Evolutionary conservation across 1,284 basidiomycete species (phyloP).

Genomic region (Hemileccinum hortonii): DNA sequence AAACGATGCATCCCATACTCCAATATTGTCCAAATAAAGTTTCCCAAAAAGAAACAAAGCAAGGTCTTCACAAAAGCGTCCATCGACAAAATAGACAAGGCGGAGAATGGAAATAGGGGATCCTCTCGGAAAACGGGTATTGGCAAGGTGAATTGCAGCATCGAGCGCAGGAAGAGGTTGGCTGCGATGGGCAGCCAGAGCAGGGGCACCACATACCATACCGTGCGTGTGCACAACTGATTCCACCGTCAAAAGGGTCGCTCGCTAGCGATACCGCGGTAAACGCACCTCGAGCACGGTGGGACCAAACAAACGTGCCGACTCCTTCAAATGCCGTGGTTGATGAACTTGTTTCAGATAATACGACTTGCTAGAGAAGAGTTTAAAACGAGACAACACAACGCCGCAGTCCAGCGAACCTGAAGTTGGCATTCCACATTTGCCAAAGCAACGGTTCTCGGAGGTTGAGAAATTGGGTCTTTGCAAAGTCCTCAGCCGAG

Average conservation of each 20-base stretch:
- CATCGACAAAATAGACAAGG: constrained; percentile 46
- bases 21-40: constrained; percentile 91
- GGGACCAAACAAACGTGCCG: constrained; percentile 86
- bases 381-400: neutral
- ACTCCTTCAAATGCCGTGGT: constrained; percentile 85
- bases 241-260: constrained; percentile 5
- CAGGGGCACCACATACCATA: constrained; percentile 93
- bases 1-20: constrained; percentile 97
- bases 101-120: constrained; percentile 54
- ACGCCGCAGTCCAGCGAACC: constrained; percentile 34
- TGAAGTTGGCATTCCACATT: constrained; percentile 82
- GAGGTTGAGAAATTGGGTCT: constrained; percentile 93
- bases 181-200: constrained; percentile 89
- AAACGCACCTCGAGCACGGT: constrained; percentile 72
- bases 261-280: neutral
- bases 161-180: constrained; percentile 80
- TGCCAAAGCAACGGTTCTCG: constrained; percentile 83
- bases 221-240: constrained; percentile 81
- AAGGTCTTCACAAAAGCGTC: constrained; percentile 51
- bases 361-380: constrained; percentile 75
- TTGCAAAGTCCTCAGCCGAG: constrained; percentile 73
- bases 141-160: constrained; percentile 76
- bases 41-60: constrained; percentile 76
- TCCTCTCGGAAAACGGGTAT: constrained; percentile 56
- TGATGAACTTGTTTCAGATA: constrained; percentile 97